Evolutionary conservation across 768 basidiomycete species (phyloP), one percentile per base, ranked within the genome.

Genomic region (Boletus huronensis): DNA sequence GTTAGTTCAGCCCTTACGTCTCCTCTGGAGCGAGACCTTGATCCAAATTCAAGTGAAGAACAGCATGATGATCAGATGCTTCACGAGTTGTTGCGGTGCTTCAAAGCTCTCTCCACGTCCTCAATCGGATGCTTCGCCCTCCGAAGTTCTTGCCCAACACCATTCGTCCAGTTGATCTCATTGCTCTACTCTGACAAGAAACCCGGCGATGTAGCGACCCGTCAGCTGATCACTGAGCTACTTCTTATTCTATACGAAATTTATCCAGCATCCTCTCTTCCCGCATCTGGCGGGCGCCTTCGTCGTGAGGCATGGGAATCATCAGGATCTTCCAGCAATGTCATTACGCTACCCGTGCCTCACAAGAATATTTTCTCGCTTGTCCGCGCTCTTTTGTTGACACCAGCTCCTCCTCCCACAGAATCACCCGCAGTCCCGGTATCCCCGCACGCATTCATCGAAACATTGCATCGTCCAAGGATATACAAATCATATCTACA

Each of bases 161-260:
- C 96, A 1, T 98, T 93, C 68, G 77, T 79, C 5, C 89, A 95
- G 58, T 78, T 99, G 28, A 79, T 95, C 17, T 75, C 84, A 9
- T 79, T 98, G 16, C 77, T 98, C 2, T 98, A 92, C 71, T 96
- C 94, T 4, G 96, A 98, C 76, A 98, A 98, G 77, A 97, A 95
- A 68, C 97, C 97, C 0, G 97, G 97, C 41, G 97, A 99, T 36
- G 78, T 98, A 9, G 82, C 85, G 4, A 88, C 91, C 5, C 84
- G 95, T 32, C 93, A 95, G 64, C 81, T 98, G 52, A 95, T 99
- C 35, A 74, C 90, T 40, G 97, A 98, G 50, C 76, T 99, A 16
- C 77, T 98, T 45, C 76, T 87, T n/a, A 78, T 88, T 52, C 76
- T 98, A 7, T 96, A 95, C 64, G 94, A 98, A 3, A 73, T 98